Conservation (phyloP, 768 basidiomycete species). For the Strobilomyces echinocephalus region DNA sequence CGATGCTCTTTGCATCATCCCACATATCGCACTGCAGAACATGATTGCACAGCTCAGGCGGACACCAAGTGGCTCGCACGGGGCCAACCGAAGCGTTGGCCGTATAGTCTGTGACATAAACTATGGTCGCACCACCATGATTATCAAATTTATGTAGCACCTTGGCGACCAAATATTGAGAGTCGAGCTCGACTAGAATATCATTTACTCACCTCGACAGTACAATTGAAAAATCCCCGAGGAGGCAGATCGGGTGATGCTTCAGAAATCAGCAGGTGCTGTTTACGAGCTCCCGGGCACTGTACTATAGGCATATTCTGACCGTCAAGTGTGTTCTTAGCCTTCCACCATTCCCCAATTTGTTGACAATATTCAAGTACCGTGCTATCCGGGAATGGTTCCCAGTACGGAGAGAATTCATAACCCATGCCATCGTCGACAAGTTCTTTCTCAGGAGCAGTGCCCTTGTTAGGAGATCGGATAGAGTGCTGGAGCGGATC, state of each 20-base stretch:
- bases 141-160: slow-evolving; percentile 43
- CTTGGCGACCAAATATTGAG: slow-evolving; percentile 29
- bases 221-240: slow-evolving; percentile 56
- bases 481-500: slow-evolving; percentile 35
- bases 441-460: slow-evolving; percentile 32
- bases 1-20: slow-evolving; percentile 44
- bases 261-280: slow-evolving; percentile 50
- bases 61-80: slow-evolving; percentile 44
- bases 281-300: slow-evolving; percentile 20
- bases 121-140: slow-evolving; percentile 35
- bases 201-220: slow-evolving; percentile 47
- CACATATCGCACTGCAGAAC: slow-evolving; percentile 58
- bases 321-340: slow-evolving; percentile 18
- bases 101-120: slow-evolving; percentile 70
- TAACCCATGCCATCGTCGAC: slow-evolving; percentile 35
- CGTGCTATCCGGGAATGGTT: slow-evolving; percentile 30
- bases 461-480: slow-evolving; percentile 35
- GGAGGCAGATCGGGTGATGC: slow-evolving; percentile 42
- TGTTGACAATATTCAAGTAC: slow-evolving; percentile 42
- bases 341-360: slow-evolving; percentile 52
- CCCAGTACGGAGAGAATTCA: slow-evolving; percentile 42
- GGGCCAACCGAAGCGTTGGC: slow-evolving; percentile 32
- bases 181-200: background rate
- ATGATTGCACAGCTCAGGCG: slow-evolving; percentile 37
- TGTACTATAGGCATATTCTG: slow-evolving; percentile 15